Conservation (phyloP, 345 rosid species). For the Lumnitzera littorea region DNA sequence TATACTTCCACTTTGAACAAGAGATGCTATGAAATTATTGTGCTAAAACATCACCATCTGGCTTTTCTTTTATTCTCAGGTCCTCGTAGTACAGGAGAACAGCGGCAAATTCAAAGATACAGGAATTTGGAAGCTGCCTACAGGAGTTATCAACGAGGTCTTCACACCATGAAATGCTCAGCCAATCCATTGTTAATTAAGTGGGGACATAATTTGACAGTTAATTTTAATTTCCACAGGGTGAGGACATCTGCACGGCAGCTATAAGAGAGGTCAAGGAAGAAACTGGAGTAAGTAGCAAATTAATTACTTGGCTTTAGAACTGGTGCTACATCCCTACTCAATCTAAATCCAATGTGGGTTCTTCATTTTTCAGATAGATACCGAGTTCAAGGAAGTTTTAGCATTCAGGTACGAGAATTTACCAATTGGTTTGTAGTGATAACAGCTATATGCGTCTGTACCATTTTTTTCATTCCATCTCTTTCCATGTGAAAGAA, state of each 20-base stretch:
- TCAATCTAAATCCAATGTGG: constrained; percentile 4
- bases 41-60: no score
- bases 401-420: constrained; percentile 31
- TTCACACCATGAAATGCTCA: background rate
- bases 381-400: constrained; percentile 28
- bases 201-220: background rate
- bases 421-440: background rate
- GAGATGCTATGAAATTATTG: no score
- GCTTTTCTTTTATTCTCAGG: constrained; percentile 18
- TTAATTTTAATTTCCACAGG: constrained; percentile 29
- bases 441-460: no score
- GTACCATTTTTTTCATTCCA: no score
- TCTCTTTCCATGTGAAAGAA: no score
- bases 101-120: constrained; percentile 44
- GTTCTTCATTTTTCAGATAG: constrained; percentile 20
- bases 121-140: constrained; percentile 76
- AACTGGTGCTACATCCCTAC: background rate
- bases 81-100: constrained; percentile 79
- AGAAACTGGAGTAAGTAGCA: constrained; percentile 71
- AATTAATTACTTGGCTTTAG: background rate
- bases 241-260: constrained; percentile 60
- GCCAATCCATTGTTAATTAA: background rate
- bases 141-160: constrained; percentile 73
- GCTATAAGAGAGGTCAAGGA: constrained; percentile 76
- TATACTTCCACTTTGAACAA: background rate